Conservation (phyloP, 225 moss, liverwort and hornwort species). For the Physcomitrellopsis africana region DNA sequence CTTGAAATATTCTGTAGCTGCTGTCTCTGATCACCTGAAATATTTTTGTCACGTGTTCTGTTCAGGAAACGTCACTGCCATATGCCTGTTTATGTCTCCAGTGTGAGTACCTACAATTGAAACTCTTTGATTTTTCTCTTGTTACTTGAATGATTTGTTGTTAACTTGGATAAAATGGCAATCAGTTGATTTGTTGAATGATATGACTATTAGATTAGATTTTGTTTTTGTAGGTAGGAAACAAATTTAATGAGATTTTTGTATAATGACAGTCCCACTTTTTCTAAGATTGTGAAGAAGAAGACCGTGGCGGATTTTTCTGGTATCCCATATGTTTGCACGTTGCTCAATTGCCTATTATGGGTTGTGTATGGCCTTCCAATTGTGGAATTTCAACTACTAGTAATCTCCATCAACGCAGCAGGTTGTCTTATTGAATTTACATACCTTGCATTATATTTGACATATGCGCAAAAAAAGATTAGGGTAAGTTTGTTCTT, state of each 20-base stretch:
- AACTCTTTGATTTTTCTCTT: too few species aligned
- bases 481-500: constrained; percentile 40
- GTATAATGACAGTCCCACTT: constrained; percentile 48
- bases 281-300: constrained; percentile 47
- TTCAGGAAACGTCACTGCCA: constrained; percentile 69
- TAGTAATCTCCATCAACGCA: constrained; percentile 62
- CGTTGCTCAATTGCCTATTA: constrained; percentile 68
- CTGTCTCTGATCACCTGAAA: background rate
- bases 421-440: constrained; percentile 51
- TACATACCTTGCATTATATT: constrained; percentile 47
- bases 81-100: constrained; percentile 63
- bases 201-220: too few species aligned
- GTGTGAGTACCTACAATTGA: constrained; percentile 41
- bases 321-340: constrained; percentile 64
- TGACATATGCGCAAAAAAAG: constrained; percentile 36
- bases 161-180: too few species aligned
- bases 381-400: constrained; percentile 53
- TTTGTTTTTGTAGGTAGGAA: too few species aligned
- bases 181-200: too few species aligned
- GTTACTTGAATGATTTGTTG: too few species aligned
- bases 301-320: constrained; percentile 59
- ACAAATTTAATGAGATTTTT: too few species aligned
- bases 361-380: constrained; percentile 70
- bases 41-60: background rate
- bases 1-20: background rate